phyloP scores from a whole-genome alignment of 1,284 basidiomycete species.

The Fomitopsis pinicola region DNA sequence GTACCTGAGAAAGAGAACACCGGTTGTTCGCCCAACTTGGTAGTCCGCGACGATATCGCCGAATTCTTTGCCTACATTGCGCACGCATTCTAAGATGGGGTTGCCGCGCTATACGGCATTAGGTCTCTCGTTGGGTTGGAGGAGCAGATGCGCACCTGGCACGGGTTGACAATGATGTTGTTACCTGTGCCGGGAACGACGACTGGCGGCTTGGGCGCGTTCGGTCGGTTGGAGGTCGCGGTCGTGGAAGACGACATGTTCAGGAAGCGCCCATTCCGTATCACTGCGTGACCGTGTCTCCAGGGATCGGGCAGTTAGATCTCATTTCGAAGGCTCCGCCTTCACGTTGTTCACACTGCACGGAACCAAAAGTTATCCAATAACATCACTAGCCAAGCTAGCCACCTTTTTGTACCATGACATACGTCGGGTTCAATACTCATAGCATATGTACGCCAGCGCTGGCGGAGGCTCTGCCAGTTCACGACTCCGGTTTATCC shows the following conservation, averaged over 20 bases:
- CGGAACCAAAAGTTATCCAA: no score
- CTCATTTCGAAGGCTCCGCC: no score
- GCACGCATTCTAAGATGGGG: slow-evolving; percentile 79
- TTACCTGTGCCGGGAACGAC: slow-evolving; percentile 67
- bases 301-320: no score
- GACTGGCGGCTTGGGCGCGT: slow-evolving; percentile 47
- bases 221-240: background rate
- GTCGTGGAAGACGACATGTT: background rate
- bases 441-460: no score
- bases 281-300: background rate
- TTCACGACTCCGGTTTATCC: no score
- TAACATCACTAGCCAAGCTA: no score
- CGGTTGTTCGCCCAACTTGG: slow-evolving; percentile 93
- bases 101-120: slow-evolving; percentile 67
- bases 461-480: no score
- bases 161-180: slow-evolving; percentile 70
- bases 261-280: background rate
- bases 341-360: no score
- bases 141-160: slow-evolving; percentile 38
- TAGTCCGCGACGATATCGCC: slow-evolving; percentile 93
- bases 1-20: slow-evolving; percentile 89
- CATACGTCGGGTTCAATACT: no score
- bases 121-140: background rate
- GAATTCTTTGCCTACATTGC: slow-evolving; percentile 91
- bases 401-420: no score